These are phyloP conservation scores for Myxozyma nipponensis DNA, from an alignment of 805 yeast species.

Conservation along the genomic window DNA sequence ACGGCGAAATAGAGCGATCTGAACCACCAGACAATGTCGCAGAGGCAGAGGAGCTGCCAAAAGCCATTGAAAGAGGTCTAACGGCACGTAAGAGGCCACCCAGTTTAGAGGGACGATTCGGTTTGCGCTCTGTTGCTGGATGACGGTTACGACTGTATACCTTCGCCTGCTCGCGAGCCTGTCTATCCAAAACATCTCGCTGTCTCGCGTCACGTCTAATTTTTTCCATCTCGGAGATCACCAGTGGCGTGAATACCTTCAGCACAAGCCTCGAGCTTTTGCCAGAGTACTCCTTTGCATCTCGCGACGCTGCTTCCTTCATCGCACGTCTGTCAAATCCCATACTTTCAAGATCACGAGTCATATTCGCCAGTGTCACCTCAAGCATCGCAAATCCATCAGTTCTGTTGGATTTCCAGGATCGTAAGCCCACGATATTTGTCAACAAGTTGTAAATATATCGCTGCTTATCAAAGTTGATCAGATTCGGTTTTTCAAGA, in stretches of 20 bases:
- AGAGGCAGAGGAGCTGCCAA: constrained; percentile 22
- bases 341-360: constrained; percentile 9
- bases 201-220: constrained; percentile 50
- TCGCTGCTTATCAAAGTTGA: constrained; percentile 83
- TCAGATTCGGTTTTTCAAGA: constrained; percentile 55
- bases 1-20: constrained; percentile 49
- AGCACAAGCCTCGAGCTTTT: constrained; percentile 35
- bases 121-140: constrained; percentile 1
- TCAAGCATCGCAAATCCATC: constrained; percentile 19
- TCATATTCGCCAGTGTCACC: constrained; percentile 8
- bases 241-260: constrained; percentile 46
- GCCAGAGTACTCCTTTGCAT: constrained; percentile 41
- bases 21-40: constrained; percentile 24
- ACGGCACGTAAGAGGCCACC: constrained; percentile 42
- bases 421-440: constrained; percentile 48
- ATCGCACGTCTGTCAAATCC: constrained; percentile 34
- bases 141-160: not conserved
- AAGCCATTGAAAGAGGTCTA: constrained; percentile 42
- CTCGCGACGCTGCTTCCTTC: constrained; percentile 44
- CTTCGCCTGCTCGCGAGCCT: constrained; percentile 10
- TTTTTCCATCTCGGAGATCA: constrained; percentile 51
- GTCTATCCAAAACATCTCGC: constrained; percentile 36
- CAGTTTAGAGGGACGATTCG: constrained; percentile 33
- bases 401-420: constrained; percentile 27
- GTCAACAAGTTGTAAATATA: constrained; percentile 60